These are phyloP conservation scores for Monosporascus sp. DNA, from an alignment of 2,329 filamentous ascomycete genomes.

Conservation along the genomic window DNA sequence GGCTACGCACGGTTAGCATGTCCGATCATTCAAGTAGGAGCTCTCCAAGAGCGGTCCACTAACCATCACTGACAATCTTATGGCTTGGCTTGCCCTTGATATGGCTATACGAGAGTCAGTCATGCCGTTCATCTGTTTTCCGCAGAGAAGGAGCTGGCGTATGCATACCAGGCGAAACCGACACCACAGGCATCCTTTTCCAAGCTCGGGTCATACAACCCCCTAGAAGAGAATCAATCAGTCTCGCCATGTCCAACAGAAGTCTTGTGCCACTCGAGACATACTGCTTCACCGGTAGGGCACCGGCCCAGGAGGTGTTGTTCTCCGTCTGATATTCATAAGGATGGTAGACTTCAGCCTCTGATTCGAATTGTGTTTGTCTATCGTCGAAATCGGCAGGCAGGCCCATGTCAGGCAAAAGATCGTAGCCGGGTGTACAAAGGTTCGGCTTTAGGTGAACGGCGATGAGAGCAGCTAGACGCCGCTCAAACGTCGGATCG, in stretches of 20 bases:
- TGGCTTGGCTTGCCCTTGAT: conserved; percentile 97
- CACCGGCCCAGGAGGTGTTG: conserved; percentile 84
- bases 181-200: conserved; percentile 99
- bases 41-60: conserved; percentile 28
- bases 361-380: conserved; percentile 56
- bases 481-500: conserved; percentile 6
- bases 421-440: not conserved
- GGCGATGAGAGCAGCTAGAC: conserved; percentile 6
- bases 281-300: conserved; percentile 89
- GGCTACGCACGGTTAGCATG: conserved; percentile 46
- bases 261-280: conserved; percentile 17
- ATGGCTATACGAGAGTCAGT: conserved; percentile 52
- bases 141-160: not conserved
- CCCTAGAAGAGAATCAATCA: conserved; percentile 36
- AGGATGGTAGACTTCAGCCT: conserved; percentile 55
- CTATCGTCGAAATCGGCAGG: conserved; percentile 63
- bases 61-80: conserved; percentile 98
- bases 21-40: not conserved
- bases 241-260: not conserved
- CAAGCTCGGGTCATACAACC: conserved; percentile 90
- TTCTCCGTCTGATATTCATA: conserved; percentile 89
- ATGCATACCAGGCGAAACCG: conserved; percentile 81
- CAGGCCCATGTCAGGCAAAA: conserved; percentile 65
- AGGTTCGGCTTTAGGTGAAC: not conserved
- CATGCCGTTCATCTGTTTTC: conserved; percentile 1